These are phyloP conservation scores for Aspergillus amoenus DNA, from an alignment of 2,329 filamentous ascomycete species.

Conservation along the genomic window DNA sequence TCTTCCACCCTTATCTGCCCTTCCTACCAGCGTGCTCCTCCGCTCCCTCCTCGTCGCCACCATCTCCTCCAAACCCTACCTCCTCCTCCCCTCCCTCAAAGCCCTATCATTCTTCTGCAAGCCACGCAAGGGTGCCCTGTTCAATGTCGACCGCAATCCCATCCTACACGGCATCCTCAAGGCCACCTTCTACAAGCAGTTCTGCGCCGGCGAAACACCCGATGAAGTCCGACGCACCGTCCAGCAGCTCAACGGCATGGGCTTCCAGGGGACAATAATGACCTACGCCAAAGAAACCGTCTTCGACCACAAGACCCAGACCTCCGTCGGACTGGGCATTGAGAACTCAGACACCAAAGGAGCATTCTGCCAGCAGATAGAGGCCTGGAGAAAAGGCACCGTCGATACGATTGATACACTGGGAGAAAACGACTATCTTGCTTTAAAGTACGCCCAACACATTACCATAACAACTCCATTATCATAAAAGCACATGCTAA, in stretches of 20 bases:
- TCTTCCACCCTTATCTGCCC: slow-evolving; percentile 24
- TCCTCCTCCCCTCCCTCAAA: slow-evolving; percentile 68
- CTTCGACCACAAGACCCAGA: slow-evolving; percentile 57
- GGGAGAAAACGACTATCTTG: slow-evolving; percentile 59
- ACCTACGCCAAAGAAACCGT: slow-evolving; percentile 83
- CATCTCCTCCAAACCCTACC: slow-evolving; percentile 51
- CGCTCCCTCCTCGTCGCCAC: slow-evolving; percentile 47
- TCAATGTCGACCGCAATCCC: slow-evolving; percentile 75
- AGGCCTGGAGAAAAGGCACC: slow-evolving; percentile 71
- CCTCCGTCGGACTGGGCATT: slow-evolving; percentile 41
- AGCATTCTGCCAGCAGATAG: slow-evolving; percentile 27
- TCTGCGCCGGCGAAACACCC: slow-evolving; percentile 78
- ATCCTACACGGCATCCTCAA: slow-evolving; percentile 70
- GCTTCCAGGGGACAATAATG: slow-evolving; percentile 80
- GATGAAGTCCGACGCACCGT: slow-evolving; percentile 67
- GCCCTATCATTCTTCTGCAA: slow-evolving; percentile 67
- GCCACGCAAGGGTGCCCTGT: slow-evolving; percentile 48
- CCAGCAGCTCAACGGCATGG: slow-evolving; percentile 65
- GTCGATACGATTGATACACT: slow-evolving; percentile 63
- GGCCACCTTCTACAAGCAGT: slow-evolving; percentile 70
- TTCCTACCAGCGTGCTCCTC: slow-evolving; percentile 39
- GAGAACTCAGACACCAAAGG: neutral
- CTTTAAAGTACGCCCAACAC: slow-evolving; percentile 52
- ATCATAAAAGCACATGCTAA: neutral
- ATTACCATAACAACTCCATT: neutral